A percentile compares a stretch with the other conserved stretches of the same genome.
These are phyloP conservation scores for Pythium brachiatum DNA, from an alignment of 352 stramenopile species.

Conservation along the genomic window DNA sequence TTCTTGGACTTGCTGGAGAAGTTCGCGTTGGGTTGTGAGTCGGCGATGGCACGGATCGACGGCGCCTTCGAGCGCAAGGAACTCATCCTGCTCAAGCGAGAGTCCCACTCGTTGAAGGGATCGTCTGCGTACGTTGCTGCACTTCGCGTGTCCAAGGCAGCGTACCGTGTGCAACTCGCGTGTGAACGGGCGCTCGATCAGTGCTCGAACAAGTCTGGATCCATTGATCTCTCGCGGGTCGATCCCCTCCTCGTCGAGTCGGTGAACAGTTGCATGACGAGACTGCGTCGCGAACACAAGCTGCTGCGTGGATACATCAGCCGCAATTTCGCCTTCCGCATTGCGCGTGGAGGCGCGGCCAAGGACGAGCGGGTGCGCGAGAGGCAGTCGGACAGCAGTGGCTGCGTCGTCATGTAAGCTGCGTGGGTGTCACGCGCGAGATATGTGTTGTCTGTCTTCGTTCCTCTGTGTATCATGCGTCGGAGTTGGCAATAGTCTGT, in stretches of 20 bases:
- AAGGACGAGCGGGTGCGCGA: slow-evolving; percentile 18
- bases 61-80: slow-evolving; percentile 44
- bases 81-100: slow-evolving; percentile 47
- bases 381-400: slow-evolving; percentile 8
- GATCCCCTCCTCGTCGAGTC: slow-evolving; percentile 24
- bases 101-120: slow-evolving; percentile 80
- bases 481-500: background rate
- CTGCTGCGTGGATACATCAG: slow-evolving; percentile 70
- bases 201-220: slow-evolving; percentile 21
- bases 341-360: background rate
- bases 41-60: slow-evolving; percentile 54
- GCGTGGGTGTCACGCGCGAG: background rate
- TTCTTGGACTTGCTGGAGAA: slow-evolving; percentile 82
- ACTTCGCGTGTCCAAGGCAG: slow-evolving; percentile 72
- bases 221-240: slow-evolving; percentile 26
- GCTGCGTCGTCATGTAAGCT: slow-evolving; percentile 15
- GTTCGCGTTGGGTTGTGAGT: slow-evolving; percentile 62
- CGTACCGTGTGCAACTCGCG: slow-evolving; percentile 76
- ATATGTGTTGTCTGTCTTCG: background rate
- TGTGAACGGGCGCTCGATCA: slow-evolving; percentile 61
- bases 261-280: slow-evolving; percentile 39
- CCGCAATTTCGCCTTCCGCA: slow-evolving; percentile 77
- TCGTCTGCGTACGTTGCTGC: slow-evolving; percentile 79
- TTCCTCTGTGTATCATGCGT: background rate
- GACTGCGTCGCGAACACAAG: slow-evolving; percentile 62